phyloP scores from a whole-genome alignment of 345 rosid species.

The Citrus medica region DNA sequence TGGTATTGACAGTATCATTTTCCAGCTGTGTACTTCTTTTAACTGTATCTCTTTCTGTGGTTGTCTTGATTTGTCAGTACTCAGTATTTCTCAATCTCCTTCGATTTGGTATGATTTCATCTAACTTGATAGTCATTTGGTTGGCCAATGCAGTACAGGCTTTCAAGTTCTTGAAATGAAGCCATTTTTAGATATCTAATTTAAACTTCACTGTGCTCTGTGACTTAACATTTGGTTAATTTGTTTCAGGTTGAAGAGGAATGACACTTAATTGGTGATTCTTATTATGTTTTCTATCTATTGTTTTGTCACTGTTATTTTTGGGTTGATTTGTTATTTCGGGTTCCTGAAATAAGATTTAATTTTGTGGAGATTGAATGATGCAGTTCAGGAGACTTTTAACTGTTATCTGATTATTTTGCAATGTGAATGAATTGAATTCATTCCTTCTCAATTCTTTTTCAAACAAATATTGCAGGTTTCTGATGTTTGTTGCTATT shows the following conservation, averaged over 20 bases:
- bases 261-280: conserved; percentile 5
- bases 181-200: conserved; percentile 16
- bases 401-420: conserved; percentile 16
- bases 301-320: conserved; percentile 9
- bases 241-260: conserved; percentile 33
- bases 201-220: conserved; percentile 10
- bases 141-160: conserved; percentile 20
- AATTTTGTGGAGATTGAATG: conserved; percentile 72
- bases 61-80: not conserved
- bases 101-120: not conserved
- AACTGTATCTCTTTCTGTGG: not conserved
- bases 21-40: not conserved
- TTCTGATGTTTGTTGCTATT: conserved; percentile 5
- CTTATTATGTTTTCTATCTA: conserved; percentile 1
- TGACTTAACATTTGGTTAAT: conserved; percentile 12
- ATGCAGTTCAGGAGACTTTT: conserved; percentile 52
- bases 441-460: conserved; percentile 6
- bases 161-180: conserved; percentile 15
- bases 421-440: conserved; percentile 18
- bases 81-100: not conserved
- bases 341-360: conserved; percentile 40
- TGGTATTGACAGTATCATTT: not conserved
- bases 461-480: not conserved
- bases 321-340: conserved; percentile 18
- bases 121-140: conserved; percentile 3